A percentile compares a stretch with the other conserved stretches of the same genome.
Evolutionary conservation across 2,329 filamentous ascomycete species (phyloP).

Genomic region (Calonectria pauciramosa): DNA sequence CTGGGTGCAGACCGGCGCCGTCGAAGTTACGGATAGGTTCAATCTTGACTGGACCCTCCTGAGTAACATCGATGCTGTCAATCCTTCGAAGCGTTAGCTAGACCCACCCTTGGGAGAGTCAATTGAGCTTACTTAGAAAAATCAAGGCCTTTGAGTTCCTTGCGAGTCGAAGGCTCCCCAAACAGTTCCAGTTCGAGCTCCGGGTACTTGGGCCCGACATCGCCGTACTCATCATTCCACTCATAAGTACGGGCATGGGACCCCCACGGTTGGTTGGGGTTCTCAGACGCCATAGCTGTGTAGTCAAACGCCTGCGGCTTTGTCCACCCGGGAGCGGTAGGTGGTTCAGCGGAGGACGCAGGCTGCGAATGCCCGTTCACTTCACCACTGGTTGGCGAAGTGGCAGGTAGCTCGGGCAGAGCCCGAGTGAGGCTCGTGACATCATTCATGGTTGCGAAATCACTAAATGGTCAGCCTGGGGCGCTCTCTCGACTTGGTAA

Average conservation of each 20-base stretch:
- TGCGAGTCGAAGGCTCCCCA: constrained; percentile 65
- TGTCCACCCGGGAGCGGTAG: constrained; percentile 61
- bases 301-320: constrained; percentile 64
- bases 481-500: background rate
- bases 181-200: constrained; percentile 85
- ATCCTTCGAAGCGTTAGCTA: constrained; percentile 60
- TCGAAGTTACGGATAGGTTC: constrained; percentile 72
- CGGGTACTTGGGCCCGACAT: constrained; percentile 80
- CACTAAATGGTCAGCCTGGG: constrained; percentile 31
- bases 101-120: background rate
- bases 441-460: constrained; percentile 26
- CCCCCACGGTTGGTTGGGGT: constrained; percentile 56
- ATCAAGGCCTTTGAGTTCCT: constrained; percentile 67
- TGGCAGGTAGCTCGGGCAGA: constrained; percentile 8
- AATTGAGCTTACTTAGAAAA: constrained; percentile 69
- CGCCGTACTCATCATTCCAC: constrained; percentile 88
- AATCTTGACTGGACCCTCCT: constrained; percentile 69
- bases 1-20: constrained; percentile 86
- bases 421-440: constrained; percentile 1
- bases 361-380: background rate
- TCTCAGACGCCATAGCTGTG: constrained; percentile 40
- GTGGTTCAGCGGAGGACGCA: constrained; percentile 35
- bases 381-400: background rate
- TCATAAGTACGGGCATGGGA: constrained; percentile 78
- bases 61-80: constrained; percentile 65